phyloP scores from a whole-genome alignment of 257 asterid species.

The Fraxinus quadrangulata region DNA sequence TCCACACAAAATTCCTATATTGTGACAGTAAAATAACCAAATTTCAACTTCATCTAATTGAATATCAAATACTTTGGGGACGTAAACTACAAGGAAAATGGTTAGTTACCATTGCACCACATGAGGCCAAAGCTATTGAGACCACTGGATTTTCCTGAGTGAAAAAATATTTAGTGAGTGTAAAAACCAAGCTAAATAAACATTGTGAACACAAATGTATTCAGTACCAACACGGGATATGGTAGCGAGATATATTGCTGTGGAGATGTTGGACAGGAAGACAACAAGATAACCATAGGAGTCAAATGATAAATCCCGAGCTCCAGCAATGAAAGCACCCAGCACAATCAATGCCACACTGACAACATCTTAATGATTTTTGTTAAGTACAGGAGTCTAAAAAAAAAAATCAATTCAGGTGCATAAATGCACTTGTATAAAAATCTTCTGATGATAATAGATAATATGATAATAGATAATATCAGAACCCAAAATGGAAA shows the following conservation, averaged over 20 bases:
- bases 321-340: slow-evolving; percentile 93
- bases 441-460: background rate
- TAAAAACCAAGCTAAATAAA: slow-evolving; percentile 26
- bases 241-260: slow-evolving; percentile 86
- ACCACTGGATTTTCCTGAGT: slow-evolving; percentile 86
- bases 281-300: slow-evolving; percentile 70
- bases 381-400: slow-evolving; percentile 26
- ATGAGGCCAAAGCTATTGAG: slow-evolving; percentile 93
- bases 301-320: slow-evolving; percentile 86
- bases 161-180: slow-evolving; percentile 30
- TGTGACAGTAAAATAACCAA: slow-evolving; percentile 6
- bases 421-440: background rate
- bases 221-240: slow-evolving; percentile 79
- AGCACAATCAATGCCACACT: slow-evolving; percentile 79
- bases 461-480: background rate
- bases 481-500: background rate
- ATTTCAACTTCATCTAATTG: slow-evolving; percentile 2
- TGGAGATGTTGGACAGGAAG: slow-evolving; percentile 73
- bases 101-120: slow-evolving; percentile 91
- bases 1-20: slow-evolving; percentile 65
- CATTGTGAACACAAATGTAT: slow-evolving; percentile 31
- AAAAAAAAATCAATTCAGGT: background rate
- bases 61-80: background rate
- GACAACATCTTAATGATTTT: slow-evolving; percentile 42
- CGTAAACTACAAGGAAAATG: slow-evolving; percentile 6